Conservation (phyloP, 371 early-diverging fungal genomes). For the Sporodiniella umbellata region DNA sequence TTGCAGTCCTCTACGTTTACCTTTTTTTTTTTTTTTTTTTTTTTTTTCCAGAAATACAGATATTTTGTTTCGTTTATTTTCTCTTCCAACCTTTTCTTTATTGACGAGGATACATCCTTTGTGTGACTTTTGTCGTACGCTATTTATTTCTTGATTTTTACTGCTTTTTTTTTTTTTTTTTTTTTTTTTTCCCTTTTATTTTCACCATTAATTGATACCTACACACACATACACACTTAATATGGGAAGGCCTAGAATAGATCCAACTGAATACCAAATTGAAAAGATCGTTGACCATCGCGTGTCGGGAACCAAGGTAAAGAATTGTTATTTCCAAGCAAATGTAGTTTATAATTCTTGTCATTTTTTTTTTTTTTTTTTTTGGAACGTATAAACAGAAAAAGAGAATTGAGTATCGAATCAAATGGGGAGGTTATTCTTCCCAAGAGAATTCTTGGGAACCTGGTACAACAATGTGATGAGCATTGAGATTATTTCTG, state of each 20-base stretch:
- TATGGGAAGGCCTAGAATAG: not conserved
- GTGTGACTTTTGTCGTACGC: too few relatives aligned
- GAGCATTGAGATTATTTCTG: not conserved
- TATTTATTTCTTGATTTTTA: too few relatives aligned
- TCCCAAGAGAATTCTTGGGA: slow-evolving; percentile 14
- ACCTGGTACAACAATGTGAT: slow-evolving; percentile 9
- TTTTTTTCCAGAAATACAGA: too few relatives aligned
- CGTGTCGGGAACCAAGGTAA: not conserved
- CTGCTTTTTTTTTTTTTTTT: not conserved
- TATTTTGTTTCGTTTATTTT: too few relatives aligned
- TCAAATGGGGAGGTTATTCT: slow-evolving; percentile 17
- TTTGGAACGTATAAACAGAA: too few relatives aligned
- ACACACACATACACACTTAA: too few relatives aligned
- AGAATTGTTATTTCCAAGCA: not conserved
- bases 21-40: too few relatives aligned
- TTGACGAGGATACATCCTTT: too few relatives aligned
- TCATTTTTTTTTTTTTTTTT: not conserved
- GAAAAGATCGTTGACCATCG: slow-evolving; percentile 12
- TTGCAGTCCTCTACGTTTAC: too few relatives aligned
- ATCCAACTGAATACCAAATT: slow-evolving; percentile 10
- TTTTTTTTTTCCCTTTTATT: not conserved
- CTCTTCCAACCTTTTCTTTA: too few relatives aligned
- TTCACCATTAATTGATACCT: not conserved
- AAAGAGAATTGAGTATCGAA: slow-evolving; percentile 1
- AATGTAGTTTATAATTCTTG: not conserved